A percentile compares a stretch with the other conserved stretches of the same genome.
Conservation (phyloP, 2,329 filamentous ascomycete species). For the Fusarium pininemorale region DNA sequence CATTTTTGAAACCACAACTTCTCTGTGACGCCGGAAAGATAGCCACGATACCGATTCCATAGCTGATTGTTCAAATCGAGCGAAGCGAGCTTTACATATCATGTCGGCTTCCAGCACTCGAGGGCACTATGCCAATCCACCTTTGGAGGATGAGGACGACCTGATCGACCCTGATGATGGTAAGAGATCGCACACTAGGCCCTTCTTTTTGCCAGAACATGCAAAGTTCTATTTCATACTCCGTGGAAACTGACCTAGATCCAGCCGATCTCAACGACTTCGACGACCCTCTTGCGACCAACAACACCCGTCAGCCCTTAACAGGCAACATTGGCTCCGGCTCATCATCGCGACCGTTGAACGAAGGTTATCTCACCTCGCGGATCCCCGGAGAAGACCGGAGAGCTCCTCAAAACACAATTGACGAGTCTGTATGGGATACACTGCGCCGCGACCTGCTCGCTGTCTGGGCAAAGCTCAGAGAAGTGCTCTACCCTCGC, state of each 20-base stretch:
- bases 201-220: background rate
- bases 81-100: background rate
- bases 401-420: conserved; percentile 87
- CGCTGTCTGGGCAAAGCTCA: conserved; percentile 97
- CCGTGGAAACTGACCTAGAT: conserved; percentile 27
- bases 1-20: conserved; percentile 1
- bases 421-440: conserved; percentile 97
- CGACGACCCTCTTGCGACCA: conserved; percentile 79
- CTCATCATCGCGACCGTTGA: conserved; percentile 65
- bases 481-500: conserved; percentile 94
- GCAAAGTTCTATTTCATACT: background rate
- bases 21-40: background rate
- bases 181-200: conserved; percentile 49
- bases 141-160: conserved; percentile 70
- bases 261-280: conserved; percentile 89
- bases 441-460: conserved; percentile 92
- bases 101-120: conserved; percentile 60
- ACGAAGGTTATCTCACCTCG: conserved; percentile 86
- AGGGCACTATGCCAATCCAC: conserved; percentile 69
- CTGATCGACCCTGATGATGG: conserved; percentile 84
- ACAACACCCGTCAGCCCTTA: conserved; percentile 79
- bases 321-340: conserved; percentile 81
- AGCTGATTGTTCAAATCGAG: background rate
- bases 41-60: background rate
- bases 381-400: conserved; percentile 93